Evolutionary conservation across 1,284 basidiomycete species (phyloP).

Genomic region (Tranzscheliella williamsii): DNA sequence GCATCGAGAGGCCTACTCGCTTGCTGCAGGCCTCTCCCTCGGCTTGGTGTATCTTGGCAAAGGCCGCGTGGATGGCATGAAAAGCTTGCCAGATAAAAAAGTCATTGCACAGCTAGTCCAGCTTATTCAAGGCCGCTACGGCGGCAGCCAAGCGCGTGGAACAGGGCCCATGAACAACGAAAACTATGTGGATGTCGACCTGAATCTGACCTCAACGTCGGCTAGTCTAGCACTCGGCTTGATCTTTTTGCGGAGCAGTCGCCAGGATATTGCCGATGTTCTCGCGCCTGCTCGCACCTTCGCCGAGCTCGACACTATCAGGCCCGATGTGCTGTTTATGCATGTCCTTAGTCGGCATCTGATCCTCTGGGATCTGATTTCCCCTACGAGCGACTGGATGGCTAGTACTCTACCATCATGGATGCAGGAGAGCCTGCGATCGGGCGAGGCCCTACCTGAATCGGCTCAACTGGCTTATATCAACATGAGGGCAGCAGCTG

Average conservation of each 20-base stretch:
- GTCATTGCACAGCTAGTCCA: conserved; percentile 42
- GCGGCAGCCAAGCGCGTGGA: not conserved
- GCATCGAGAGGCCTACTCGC: conserved; percentile 81
- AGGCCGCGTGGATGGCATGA: conserved; percentile 45
- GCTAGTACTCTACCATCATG: conserved; percentile 73
- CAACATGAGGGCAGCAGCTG: conserved; percentile 71
- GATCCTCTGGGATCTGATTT: conserved; percentile 84
- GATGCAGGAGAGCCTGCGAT: conserved; percentile 67
- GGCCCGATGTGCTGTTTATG: conserved; percentile 82
- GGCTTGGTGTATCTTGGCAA: conserved; percentile 94
- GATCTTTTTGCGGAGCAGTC: conserved; percentile 85
- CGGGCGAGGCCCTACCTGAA: conserved; percentile 16
- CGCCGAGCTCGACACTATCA: conserved; percentile 77
- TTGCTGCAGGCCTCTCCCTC: conserved; percentile 83
- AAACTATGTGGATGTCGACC: conserved; percentile 4
- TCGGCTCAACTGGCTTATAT: conserved; percentile 46
- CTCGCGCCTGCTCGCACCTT: conserved; percentile 80
- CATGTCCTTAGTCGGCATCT: conserved; percentile 77
- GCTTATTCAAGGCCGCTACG: conserved; percentile 22
- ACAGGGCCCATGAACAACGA: not conserved
- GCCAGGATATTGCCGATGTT: conserved; percentile 80
- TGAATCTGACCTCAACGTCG: conserved; percentile 67
- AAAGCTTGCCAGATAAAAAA: conserved; percentile 39
- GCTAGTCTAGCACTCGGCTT: conserved; percentile 87
- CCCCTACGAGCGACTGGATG: conserved; percentile 78